These are phyloP conservation scores for Priceomyces castillae DNA, from an alignment of 805 yeast species.

Conservation along the genomic window DNA sequence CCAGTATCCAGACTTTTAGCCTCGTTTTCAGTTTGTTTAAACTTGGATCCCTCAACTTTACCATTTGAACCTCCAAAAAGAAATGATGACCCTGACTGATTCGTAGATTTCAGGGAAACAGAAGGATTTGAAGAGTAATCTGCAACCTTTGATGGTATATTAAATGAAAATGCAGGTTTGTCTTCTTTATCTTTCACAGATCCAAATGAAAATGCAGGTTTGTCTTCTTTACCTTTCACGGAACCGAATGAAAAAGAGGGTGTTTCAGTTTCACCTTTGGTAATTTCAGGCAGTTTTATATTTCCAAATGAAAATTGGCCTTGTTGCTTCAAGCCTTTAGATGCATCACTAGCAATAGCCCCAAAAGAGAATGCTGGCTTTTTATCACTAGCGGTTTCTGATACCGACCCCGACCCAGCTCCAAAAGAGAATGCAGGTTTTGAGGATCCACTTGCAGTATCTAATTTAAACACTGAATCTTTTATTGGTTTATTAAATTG, in stretches of 20 bases:
- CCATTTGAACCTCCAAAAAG: slow-evolving; percentile 15
- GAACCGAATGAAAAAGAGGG: slow-evolving; percentile 1
- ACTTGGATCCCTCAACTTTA: slow-evolving; percentile 11
- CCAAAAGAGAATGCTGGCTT: slow-evolving; percentile 20
- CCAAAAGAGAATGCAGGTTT: slow-evolving; percentile 18
- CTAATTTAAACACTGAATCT: slow-evolving; percentile 31
- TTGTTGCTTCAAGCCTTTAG: too few relatives aligned
- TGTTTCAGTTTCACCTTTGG: too few relatives aligned
- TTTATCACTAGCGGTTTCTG: slow-evolving; percentile 3
- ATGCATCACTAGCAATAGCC: neutral
- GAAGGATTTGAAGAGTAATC: too few relatives aligned
- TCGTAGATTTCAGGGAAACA: too few relatives aligned
- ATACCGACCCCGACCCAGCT: neutral
- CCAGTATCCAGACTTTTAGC: slow-evolving; percentile 3
- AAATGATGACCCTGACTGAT: slow-evolving; percentile 20
- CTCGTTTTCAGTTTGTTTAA: slow-evolving; percentile 13
- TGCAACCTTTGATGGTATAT: too few relatives aligned
- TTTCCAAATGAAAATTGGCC: too few relatives aligned
- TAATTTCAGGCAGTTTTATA: too few relatives aligned
- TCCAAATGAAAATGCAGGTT: neutral
- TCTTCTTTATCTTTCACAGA: slow-evolving; percentile 5
- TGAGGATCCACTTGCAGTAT: neutral
- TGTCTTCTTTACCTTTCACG: neutral
- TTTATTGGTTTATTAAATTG: slow-evolving; percentile 37
- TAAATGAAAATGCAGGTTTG: neutral